Evolutionary conservation across 768 basidiomycete species (phyloP).

Genomic region (Russula ochroleuca): DNA sequence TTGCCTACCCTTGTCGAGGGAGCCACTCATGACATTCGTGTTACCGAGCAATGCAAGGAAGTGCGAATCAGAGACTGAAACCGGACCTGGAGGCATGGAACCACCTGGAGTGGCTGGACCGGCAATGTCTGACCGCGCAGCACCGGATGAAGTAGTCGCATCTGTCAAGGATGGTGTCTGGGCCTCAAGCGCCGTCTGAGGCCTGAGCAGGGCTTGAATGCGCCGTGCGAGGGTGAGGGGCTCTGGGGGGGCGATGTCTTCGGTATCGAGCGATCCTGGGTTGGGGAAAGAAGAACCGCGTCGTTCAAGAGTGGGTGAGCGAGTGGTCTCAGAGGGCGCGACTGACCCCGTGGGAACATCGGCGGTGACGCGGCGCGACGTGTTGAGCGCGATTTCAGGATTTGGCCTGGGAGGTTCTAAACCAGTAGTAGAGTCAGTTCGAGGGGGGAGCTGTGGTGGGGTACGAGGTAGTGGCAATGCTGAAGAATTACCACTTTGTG

Average conservation of each 20-base stretch:
- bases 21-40: constrained; percentile 61
- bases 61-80: constrained; percentile 43
- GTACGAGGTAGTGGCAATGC: neutral
- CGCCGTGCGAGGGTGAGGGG: constrained; percentile 46
- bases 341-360: neutral
- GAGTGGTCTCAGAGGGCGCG: neutral
- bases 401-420: neutral
- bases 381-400: neutral
- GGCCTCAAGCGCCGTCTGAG: constrained; percentile 31
- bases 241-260: constrained; percentile 34
- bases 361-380: constrained; percentile 1
- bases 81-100: constrained; percentile 34
- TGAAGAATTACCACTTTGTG: neutral
- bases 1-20: constrained; percentile 39
- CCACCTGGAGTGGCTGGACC: constrained; percentile 21
- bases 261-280: neutral
- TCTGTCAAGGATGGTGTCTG: constrained; percentile 27
- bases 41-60: constrained; percentile 52
- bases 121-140: constrained; percentile 18
- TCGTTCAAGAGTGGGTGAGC: neutral
- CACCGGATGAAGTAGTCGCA: constrained; percentile 24
- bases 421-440: neutral
- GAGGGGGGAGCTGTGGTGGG: neutral
- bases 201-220: constrained; percentile 51
- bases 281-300: constrained; percentile 9